Evolutionary conservation across 2,329 filamentous ascomycete genomes (phyloP), one percentile per base, ranked within the genome.

Genomic region (Cercospora sp.): DNA sequence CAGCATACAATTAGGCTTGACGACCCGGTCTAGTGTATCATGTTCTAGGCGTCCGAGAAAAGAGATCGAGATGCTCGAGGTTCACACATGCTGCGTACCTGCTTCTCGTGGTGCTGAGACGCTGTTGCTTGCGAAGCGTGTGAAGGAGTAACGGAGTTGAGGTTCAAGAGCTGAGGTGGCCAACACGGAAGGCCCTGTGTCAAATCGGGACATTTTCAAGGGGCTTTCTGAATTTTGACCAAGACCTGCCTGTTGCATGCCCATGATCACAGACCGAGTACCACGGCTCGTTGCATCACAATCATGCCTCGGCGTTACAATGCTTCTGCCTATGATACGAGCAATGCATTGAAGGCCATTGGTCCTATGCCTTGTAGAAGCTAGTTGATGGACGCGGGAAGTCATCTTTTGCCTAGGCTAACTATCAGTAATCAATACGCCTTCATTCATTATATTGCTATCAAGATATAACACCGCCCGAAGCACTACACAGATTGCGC

Each of bases 261-360:
- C 37, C 53, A 5, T 7, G 13, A 30, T 58, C 0, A 58, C 53
- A 58, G 30, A 34, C 53, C 53, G 53, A 58, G 53, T 32, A 58
- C 53, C 53, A 58, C 53, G 53, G 53, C 53, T 28, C 26, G 24
- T 32, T 21, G 45, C 45, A 51, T 51, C 30, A 34, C n/a, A 58
- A 28, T 58, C 24, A 58, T 58, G 53, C 53, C 53, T 58, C 53
- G 53, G 53, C 53, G 53, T 34, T 26, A 34, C 26, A 58, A 58
- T 34, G 16, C 53, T 58, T 21, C 26, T 16, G 53, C 53, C 53
- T 58, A 34, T 30, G 16, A 26, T 32, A n/a, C 53, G 26, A 58
- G 53, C 53, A 57, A 32, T 18, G n/a, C 26, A 58, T 34, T 4
- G 53, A 24, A 30, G 16, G 16, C 10, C 6, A 32, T 58, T 58